Conservation (phyloP, 2,329 filamentous ascomycete genomes). For the Magnaporthiopsis incrustans region DNA sequence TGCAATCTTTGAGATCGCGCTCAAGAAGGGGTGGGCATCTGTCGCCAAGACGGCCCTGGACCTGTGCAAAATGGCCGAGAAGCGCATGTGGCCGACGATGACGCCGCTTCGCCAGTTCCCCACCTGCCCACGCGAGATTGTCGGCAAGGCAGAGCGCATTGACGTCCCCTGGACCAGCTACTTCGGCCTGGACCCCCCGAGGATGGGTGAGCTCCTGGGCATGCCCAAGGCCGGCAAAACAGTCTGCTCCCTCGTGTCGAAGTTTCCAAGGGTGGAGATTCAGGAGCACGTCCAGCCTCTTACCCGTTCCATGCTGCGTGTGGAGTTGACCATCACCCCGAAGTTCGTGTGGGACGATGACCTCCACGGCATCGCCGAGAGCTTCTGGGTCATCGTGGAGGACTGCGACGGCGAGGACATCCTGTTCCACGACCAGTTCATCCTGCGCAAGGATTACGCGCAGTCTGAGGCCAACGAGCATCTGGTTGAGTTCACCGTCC, state of each 20-base stretch:
- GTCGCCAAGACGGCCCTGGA: constrained; percentile 90
- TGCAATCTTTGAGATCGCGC: constrained; percentile 92
- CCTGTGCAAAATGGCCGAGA: constrained; percentile 98
- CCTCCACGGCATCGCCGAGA: constrained; percentile 80
- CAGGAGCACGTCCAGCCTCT: constrained; percentile 92
- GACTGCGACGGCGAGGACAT: constrained; percentile 97
- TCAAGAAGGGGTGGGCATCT: constrained; percentile 92
- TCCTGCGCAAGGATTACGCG: constrained; percentile 85
- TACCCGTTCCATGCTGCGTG: constrained; percentile 83
- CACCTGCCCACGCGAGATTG: constrained; percentile 70
- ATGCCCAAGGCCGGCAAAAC: constrained; percentile 80
- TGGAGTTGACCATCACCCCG: constrained; percentile 85
- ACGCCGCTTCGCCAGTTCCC: constrained; percentile 88
- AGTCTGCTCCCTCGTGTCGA: constrained; percentile 79
- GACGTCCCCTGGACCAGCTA: constrained; percentile 91
- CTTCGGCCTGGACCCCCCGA: constrained; percentile 91
- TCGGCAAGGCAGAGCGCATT: constrained; percentile 89
- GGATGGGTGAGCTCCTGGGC: constrained; percentile 90
- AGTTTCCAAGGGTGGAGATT: constrained; percentile 88
- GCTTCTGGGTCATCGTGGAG: constrained; percentile 95
- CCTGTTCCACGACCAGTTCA: constrained; percentile 87
- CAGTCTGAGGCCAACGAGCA: constrained; percentile 83
- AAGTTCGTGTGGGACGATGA: constrained; percentile 94
- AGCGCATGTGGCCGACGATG: constrained; percentile 99
- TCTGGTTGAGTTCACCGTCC: constrained; percentile 89